These are phyloP conservation scores for Miamiensis avidus DNA, from an alignment of 169 alveolate genomes.

Conservation along the genomic window DNA sequence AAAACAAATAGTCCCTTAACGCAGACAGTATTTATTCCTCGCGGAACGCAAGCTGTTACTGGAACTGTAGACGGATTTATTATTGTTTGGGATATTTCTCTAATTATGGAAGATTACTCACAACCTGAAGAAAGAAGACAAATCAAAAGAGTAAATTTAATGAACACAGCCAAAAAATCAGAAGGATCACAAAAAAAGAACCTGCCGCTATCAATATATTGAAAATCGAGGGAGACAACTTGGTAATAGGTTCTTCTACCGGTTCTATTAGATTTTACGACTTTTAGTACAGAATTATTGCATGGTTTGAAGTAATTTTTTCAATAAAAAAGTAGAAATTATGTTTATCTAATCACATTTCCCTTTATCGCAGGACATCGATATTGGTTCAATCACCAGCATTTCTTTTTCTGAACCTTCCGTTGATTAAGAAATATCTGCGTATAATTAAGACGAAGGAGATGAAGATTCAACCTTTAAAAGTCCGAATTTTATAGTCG, in stretches of 20 bases:
- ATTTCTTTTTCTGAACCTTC: slow-evolving; percentile 62
- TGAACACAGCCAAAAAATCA: slow-evolving; percentile 72
- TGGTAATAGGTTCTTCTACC: slow-evolving; percentile 87
- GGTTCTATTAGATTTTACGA: slow-evolving; percentile 93
- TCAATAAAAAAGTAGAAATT: slow-evolving; percentile 62
- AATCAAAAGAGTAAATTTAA: slow-evolving; percentile 78
- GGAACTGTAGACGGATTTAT: slow-evolving; percentile 90
- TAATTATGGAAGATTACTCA: slow-evolving; percentile 87
- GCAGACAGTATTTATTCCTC: slow-evolving; percentile 84
- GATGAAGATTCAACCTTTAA: slow-evolving; percentile 46
- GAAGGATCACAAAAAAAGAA: slow-evolving; percentile 58
- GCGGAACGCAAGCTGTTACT: slow-evolving; percentile 81
- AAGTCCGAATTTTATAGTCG: slow-evolving; percentile 75
- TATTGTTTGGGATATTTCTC: slow-evolving; percentile 88
- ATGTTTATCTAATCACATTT: slow-evolving; percentile 8
- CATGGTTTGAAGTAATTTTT: slow-evolving; percentile 91
- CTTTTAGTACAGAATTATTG: slow-evolving; percentile 82
- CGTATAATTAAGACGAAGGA: slow-evolving; percentile 41
- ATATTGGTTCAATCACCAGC: slow-evolving; percentile 56
- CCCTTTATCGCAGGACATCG: slow-evolving; percentile 39
- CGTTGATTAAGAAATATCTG: slow-evolving; percentile 23
- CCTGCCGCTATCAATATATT: slow-evolving; percentile 74
- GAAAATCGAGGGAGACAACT: slow-evolving; percentile 73
- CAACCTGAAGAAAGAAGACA: slow-evolving; percentile 89
- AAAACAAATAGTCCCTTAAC: too few species aligned